Conservation (phyloP, 805 yeast species). For the Suhomyces sp. region DNA sequence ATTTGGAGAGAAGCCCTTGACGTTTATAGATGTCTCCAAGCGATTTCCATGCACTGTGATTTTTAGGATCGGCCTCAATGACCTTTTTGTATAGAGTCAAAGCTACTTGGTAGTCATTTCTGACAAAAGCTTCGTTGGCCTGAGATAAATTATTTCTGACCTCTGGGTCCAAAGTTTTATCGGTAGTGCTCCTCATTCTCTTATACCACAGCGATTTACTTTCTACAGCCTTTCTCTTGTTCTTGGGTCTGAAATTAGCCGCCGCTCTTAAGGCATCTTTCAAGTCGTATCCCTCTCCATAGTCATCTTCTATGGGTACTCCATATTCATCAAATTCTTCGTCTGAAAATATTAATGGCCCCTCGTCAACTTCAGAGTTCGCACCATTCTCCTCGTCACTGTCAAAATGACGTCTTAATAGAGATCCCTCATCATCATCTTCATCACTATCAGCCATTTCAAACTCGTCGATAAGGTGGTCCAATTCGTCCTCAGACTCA, state of each 20-base stretch:
- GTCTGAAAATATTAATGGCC: conserved; percentile 16
- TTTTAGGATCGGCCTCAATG: conserved; percentile 70
- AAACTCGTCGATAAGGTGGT: conserved; percentile 6
- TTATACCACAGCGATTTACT: conserved; percentile 37
- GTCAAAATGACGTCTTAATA: not conserved
- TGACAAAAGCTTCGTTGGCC: conserved; percentile 80
- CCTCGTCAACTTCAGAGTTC: conserved; percentile 13
- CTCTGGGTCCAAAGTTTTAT: conserved; percentile 64
- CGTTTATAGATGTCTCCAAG: conserved; percentile 77
- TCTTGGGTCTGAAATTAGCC: conserved; percentile 54
- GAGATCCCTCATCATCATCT: conserved; percentile 5
- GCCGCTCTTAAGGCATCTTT: conserved; percentile 68
- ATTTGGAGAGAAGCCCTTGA: conserved; percentile 63
- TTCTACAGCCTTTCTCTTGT: conserved; percentile 26
- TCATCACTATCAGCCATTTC: conserved; percentile 7
- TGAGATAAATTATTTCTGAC: conserved; percentile 60
- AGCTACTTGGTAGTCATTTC: conserved; percentile 58
- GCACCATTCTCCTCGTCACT: conserved; percentile 10
- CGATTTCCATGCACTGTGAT: conserved; percentile 82
- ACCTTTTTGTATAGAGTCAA: conserved; percentile 62
- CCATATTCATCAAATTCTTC: conserved; percentile 28
- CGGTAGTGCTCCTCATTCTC: conserved; percentile 30
- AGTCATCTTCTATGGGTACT: conserved; percentile 29
- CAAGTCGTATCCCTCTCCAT: conserved; percentile 45
- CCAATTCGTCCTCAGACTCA: conserved; percentile 17